Percentiles rank a stretch among this genome's conserved stretches.
Evolutionary conservation across 371 early-diverging fungal species (phyloP).

Genomic region (Smittium mucronatum): DNA sequence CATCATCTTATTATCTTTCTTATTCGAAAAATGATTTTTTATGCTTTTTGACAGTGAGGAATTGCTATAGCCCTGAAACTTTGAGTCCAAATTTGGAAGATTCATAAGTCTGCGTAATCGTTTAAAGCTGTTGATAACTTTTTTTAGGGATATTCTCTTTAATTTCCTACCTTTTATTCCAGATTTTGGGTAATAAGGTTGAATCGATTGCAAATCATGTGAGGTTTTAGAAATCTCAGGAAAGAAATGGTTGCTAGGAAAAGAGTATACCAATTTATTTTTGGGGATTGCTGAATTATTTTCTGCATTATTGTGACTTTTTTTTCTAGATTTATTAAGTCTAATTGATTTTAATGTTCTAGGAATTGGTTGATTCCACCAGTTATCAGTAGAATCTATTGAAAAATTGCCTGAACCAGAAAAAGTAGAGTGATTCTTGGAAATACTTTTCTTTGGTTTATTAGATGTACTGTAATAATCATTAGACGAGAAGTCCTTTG

Average conservation of each 20-base stretch:
- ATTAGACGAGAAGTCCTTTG: not conserved
- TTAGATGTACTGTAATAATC: not conserved
- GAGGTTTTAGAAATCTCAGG: not conserved
- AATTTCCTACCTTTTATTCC: not conserved
- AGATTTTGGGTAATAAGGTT: constrained; percentile 1
- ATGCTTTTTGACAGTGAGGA: not conserved
- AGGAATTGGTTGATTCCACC: constrained; percentile 11
- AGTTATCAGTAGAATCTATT: constrained; percentile 1
- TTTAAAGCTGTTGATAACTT: not conserved
- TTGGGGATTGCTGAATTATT: not conserved
- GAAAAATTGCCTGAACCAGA: not conserved
- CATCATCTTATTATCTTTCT: not conserved
- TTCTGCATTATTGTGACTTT: not conserved
- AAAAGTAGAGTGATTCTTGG: not conserved
- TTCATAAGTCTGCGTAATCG: constrained; percentile 1
- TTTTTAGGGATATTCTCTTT: not conserved
- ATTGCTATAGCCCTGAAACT: not conserved
- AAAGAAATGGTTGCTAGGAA: not conserved
- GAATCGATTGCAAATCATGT: not conserved
- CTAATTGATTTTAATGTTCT: constrained; percentile 1
- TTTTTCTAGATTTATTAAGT: constrained; percentile 2
- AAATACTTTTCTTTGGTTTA: not conserved
- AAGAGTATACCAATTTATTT: constrained; percentile 5
- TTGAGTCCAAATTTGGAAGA: not conserved
- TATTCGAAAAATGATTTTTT: not conserved